Base-by-base conservation (phyloP, 2,329 filamentous ascomycete species). In the Penicillium crustosum region DNA sequence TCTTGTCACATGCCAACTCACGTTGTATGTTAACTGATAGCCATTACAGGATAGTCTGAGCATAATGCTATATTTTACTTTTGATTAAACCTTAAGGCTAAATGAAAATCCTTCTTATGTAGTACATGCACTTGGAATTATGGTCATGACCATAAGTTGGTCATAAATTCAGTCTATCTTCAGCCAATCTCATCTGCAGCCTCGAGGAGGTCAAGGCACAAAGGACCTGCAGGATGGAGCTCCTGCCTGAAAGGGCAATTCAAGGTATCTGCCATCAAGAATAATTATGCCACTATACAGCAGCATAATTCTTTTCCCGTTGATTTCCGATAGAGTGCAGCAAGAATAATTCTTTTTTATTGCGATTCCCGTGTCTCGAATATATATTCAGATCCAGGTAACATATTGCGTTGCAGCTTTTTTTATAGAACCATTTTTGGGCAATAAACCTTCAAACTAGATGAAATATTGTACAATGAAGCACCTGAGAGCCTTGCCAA, bases 191-290 rank as follows among this genome's bases (percentile, higher is more conserved):
- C n/a, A 42, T 57, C 21, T 29, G 42, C 41, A 29, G 53, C 13
- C 27, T 49, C 39, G 38, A 27, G 41, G 19, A 42, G 43, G 55
- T 53, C 49, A 48, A 53, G 29, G 21, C 49, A 47, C 54, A 29
- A 27, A 35, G 48, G 25, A 35, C 35, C 27, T 53, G 55, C 55
- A 53, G 35, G n/a, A 38, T 31, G n/a, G 13, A 33, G 15, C 56
- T 58, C 56, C 45, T 55, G 23, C 52, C 44, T 10, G n/a, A 55
- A 49, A n/a, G 9, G 42, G 56, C 33, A 50, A 33, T 44, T 44
- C 45, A 27, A 50, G 45, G 45, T 25, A 49, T 43, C 13, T 3
- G 19, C 15, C 17, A 21, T 25, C 27, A 29, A 51, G 31, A 42
- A 35, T 27, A 29, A 19, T n/a, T 27, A 31, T 44, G 31, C 21